A percentile compares a stretch with the other conserved stretches of the same genome.
Evolutionary conservation across 208 protist species (phyloP).

Genomic region (Trypanosoma caninum): DNA sequence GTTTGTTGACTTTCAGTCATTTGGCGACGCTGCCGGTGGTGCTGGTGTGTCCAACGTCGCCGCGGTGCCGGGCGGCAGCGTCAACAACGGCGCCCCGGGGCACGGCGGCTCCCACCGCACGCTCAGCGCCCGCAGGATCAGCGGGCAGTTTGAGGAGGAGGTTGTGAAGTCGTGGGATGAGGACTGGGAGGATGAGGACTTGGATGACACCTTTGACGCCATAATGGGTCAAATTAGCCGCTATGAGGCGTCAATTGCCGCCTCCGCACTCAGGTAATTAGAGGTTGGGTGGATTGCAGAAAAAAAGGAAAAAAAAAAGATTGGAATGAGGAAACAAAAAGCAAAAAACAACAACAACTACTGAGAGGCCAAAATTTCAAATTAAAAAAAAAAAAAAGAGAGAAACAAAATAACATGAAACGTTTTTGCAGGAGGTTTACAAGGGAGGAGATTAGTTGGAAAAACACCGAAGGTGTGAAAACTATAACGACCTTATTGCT

Average conservation of each 20-base stretch:
- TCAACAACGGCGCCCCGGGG: constrained; percentile 3
- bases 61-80: constrained; percentile 9
- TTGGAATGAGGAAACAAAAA: not conserved
- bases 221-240: constrained; percentile 82
- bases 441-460: too few relatives aligned
- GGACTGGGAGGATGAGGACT: constrained; percentile 91
- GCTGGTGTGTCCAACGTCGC: constrained; percentile 22
- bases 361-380: not conserved
- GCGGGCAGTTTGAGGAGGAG: constrained; percentile 89
- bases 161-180: constrained; percentile 89
- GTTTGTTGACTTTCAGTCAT: constrained; percentile 85
- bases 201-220: constrained; percentile 88
- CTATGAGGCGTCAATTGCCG: constrained; percentile 44
- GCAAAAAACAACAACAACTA: not conserved
- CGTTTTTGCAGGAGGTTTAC: too few relatives aligned
- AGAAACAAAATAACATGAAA: not conserved
- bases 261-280: constrained; percentile 15
- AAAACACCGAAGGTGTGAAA: too few relatives aligned
- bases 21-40: constrained; percentile 27
- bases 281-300: not conserved
- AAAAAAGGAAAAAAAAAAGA: not conserved
- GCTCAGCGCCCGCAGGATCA: constrained; percentile 80
- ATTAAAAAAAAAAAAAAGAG: not conserved
- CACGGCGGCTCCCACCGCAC: constrained; percentile 66
- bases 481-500: too few relatives aligned